Base-by-base conservation (phyloP, 2,329 filamentous ascomycete species). In the Arthrobotrys sphaeroides region DNA sequence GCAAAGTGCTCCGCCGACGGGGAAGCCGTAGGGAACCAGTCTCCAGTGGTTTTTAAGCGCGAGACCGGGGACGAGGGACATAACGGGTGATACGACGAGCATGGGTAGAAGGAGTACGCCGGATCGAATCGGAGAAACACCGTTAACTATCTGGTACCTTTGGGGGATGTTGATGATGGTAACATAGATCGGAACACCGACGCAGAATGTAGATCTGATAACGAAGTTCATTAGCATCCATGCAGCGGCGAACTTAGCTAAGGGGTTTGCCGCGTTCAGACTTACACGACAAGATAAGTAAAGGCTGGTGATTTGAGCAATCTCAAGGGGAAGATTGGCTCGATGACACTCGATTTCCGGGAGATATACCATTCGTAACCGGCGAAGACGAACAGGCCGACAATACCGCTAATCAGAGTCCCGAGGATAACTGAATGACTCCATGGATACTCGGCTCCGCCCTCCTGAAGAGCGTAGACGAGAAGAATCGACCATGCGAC, bases 401-500 rank as follows among this genome's bases (percentile, higher is more conserved):
- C 74, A 31, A 82, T 20, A 51, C 62, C 68, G 9, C 77, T 77
- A 0, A 79, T 40, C 0, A 81, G 59, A 1, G 80, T 81, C 7
- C 79, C 76, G 3, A 85, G 80, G 3, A 86, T 82, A 3, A 82
- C 74, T 0, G 81, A 80, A 45, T 82, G 84, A 5, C 75, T 79
- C 85, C 85, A 87, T 2, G 82, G 77, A 59, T 84, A 85, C 4
- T 80, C 80, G 16, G 81, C 78, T 3, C 85, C 84, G 4, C 80
- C 84, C 75, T 85, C 81, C 51, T 86, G 83, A 12, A 86, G 80
- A 0, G 83, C 84, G 40, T 85, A 84, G 13, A 85, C 82, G n/a
- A 86, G 77, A 2, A 86, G 80, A 2, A 84, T 82, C 0, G 84
- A 84, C 2, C 82, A 82, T 0, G 81, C 82, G 5, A 86, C 80